A percentile compares a stretch with the other conserved stretches of the same genome.
Conservation (phyloP, 2,329 filamentous ascomycete species). For the Sphaerulina vaccinii region DNA sequence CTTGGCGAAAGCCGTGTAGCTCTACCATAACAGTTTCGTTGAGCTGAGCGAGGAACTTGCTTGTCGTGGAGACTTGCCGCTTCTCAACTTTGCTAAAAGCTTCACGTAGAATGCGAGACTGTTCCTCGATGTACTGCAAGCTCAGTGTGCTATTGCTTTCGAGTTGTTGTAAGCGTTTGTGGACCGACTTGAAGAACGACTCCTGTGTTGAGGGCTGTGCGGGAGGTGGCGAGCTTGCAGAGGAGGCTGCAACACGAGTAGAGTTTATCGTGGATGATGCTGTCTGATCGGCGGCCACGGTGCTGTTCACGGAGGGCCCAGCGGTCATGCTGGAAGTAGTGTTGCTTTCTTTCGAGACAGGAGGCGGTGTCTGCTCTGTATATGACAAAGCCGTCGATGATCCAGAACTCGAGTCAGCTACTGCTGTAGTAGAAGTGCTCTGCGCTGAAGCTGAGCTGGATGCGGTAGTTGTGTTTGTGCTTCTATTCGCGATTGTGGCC, state of each 20-base stretch:
- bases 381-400: neutral
- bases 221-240: slow-evolving; percentile 37
- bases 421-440: neutral
- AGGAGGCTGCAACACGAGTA: slow-evolving; percentile 7
- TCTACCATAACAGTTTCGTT: slow-evolving; percentile 85
- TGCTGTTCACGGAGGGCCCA: neutral
- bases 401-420: neutral
- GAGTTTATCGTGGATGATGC: slow-evolving; percentile 7
- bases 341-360: neutral
- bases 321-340: neutral
- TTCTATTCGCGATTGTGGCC: neutral
- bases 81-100: slow-evolving; percentile 85
- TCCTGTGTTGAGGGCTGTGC: slow-evolving; percentile 82
- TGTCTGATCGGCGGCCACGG: neutral
- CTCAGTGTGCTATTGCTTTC: slow-evolving; percentile 92
- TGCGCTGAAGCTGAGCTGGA: neutral
- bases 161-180: slow-evolving; percentile 85
- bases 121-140: slow-evolving; percentile 93
- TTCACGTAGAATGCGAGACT: slow-evolving; percentile 85
- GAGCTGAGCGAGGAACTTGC: slow-evolving; percentile 76
- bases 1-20: slow-evolving; percentile 70
- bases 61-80: slow-evolving; percentile 79
- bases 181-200: slow-evolving; percentile 95
- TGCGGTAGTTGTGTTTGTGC: neutral
- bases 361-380: neutral